Evolutionary conservation across 2,329 filamentous ascomycete species (phyloP).

Genomic region (Verticillium dahliae): DNA sequence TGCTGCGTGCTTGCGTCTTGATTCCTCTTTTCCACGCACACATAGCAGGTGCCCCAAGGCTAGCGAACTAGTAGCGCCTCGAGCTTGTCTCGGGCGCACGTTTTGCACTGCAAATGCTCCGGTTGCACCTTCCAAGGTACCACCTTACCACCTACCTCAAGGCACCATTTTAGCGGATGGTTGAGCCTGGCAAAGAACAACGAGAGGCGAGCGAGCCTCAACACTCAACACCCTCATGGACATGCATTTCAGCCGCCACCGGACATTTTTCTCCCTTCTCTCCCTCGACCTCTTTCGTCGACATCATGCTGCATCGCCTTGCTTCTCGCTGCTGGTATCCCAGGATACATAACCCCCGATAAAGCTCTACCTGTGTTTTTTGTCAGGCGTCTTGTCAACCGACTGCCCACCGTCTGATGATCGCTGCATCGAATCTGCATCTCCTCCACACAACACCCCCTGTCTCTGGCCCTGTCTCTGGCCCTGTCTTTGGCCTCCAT

Average conservation of each 20-base stretch:
- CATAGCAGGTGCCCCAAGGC: too few species aligned
- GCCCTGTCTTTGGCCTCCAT: too few species aligned
- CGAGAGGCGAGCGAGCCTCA: neutral
- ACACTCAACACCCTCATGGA: neutral
- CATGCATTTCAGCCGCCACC: neutral
- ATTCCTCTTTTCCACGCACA: neutral
- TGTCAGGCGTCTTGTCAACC: too few species aligned
- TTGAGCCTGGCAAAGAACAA: too few species aligned
- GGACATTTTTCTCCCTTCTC: neutral
- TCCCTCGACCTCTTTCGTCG: neutral
- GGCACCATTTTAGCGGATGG: too few species aligned
- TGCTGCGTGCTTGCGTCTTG: neutral
- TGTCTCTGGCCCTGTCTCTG: neutral
- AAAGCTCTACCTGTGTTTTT: neutral
- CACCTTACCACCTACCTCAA: too few species aligned
- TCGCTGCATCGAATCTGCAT: neutral
- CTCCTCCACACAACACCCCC: neutral
- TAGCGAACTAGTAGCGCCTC: too few species aligned
- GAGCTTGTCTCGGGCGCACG: neutral
- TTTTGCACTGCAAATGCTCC: neutral
- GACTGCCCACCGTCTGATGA: neutral
- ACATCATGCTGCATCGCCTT: neutral
- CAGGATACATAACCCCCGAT: neutral
- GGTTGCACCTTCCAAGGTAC: neutral
- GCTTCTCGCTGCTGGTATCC: neutral